Evolutionary conservation across 345 rosid genomes (phyloP), one percentile per base, ranked within the genome.

Genomic region (sweet orange (Citrus sinensis)): DNA sequence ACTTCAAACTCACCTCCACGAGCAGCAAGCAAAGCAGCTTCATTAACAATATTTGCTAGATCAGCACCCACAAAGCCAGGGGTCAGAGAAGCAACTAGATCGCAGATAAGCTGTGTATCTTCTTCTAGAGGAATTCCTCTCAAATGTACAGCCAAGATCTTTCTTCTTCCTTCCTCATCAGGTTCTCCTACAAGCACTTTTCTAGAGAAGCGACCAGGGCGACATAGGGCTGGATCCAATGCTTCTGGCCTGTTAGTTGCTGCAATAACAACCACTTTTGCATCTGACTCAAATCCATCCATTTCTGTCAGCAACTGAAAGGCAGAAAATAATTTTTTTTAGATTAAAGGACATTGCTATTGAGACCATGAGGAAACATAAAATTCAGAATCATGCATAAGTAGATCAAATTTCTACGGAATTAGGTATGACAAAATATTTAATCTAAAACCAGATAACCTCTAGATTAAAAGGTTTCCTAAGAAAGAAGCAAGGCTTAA

Each of bases 191-290:
- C 98, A 73, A 90, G 80, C 20, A 93, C 97, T 81, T 92, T 96
- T 79, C 99, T 90, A 4, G 99, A 96, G 92, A 96, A 96, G 40
- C 99, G 91, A 72, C 99, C 98, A 24, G 99, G 96, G 29, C 98
- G 92, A 80, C 99, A 93, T 58, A 96, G 96, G 59, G 99, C 98
- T 2, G 92, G 85, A 82, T 96, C 99, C 84, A 96, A 83, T 19
- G 98, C 97, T 77, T 92, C 98, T 55, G 99, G 99, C 61, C 98
- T 86, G 83, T 96, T 96, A 37, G 99, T 96, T 81, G 98, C 97
- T 56, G 97, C 99, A 72, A 96, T 87, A 70, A 96, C 97, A 62
- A 93, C 89, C 78, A 93, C 93, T 85, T 86, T 96, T 79, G 87
- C 90, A 59, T 90, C 97, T 1, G 94, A 82, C 85, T 91, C 98